Evolutionary conservation across 805 yeast species (phyloP), one percentile per base, ranked within the genome.

Genomic region (Saturnispora sanitii): DNA sequence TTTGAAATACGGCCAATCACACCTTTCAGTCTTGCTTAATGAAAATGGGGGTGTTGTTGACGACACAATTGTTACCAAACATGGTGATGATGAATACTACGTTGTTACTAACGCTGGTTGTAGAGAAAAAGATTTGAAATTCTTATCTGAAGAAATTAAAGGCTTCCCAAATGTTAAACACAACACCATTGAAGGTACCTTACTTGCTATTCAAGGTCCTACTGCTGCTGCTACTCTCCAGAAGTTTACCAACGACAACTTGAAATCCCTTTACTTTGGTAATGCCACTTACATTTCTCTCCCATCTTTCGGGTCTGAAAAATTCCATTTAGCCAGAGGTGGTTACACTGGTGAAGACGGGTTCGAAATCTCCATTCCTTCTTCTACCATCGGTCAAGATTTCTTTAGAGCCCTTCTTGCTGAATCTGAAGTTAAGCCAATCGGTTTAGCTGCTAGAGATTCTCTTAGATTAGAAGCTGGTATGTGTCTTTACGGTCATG

Each of bases 281-380:
- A 71, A 75, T 52, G 71, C 81, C 11, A 65, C 64, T 31, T 75
- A 67, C 52, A 61, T 73, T 40, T 61, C 61, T 23, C 56, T 71
- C 25, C 56, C 70, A 17, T 62, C 67, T 2, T 65, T 59, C 53
- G 66, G 62, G 40, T 56, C 59, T 45, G 59, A 64, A 22, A 65
- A 68, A 38, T 68, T 82, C 39, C 94, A 87, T 56, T 71, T 87
- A n/a, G 83, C 95, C 3, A 79, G 98, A 61, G 84, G 94, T 19
- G 98, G 98, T 2, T 92, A 92, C 67, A 92, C 98, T 6, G 98
- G 98, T 16, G 98, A 92, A 63, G 98, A 92, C 59, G 98, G 98
- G 2, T 90, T 92, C 60, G 98, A 92, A 61, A 73, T 90, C 44
- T 79, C 94, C 7, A 79, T 88, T 45, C 81, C 85, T 21, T 66